Conservation (phyloP, 2,329 filamentous ascomycete species). For the Aspergillus neotritici region DNA sequence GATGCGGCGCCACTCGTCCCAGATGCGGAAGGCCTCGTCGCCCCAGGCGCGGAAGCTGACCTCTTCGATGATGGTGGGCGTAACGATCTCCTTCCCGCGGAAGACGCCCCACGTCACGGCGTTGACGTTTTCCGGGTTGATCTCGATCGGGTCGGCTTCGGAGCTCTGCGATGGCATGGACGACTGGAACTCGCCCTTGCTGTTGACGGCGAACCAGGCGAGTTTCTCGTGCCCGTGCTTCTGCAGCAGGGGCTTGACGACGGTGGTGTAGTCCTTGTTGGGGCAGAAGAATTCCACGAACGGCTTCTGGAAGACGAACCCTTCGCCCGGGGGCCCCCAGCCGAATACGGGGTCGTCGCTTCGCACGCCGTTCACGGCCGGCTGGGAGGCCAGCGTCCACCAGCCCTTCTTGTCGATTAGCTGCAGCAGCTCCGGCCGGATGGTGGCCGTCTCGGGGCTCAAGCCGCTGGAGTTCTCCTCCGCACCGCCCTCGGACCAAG, state of each 20-base stretch:
- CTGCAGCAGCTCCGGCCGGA: conserved; percentile 66
- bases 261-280: conserved; percentile 59
- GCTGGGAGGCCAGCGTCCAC: conserved; percentile 96
- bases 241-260: conserved; percentile 59
- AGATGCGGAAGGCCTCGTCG: conserved; percentile 94
- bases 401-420: conserved; percentile 75
- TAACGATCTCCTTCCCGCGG: conserved; percentile 90
- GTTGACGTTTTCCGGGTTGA: conserved; percentile 61
- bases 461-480: conserved; percentile 46
- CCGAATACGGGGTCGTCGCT: conserved; percentile 77
- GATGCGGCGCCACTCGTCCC: conserved; percentile 86
- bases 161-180: conserved; percentile 36
- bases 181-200: conserved; percentile 68
- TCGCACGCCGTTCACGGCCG: conserved; percentile 78
- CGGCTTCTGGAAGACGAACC: conserved; percentile 96
- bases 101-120: conserved; percentile 97
- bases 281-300: conserved; percentile 97
- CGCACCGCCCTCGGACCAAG: conserved; percentile 78
- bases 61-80: conserved; percentile 93
- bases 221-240: conserved; percentile 59
- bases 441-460: conserved; percentile 71
- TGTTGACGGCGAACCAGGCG: conserved; percentile 83
- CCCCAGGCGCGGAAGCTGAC: conserved; percentile 91
- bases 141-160: conserved; percentile 29
- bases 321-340: conserved; percentile 79